Conservation (phyloP, 768 basidiomycete genomes). For the Suillus cothurnatus region DNA sequence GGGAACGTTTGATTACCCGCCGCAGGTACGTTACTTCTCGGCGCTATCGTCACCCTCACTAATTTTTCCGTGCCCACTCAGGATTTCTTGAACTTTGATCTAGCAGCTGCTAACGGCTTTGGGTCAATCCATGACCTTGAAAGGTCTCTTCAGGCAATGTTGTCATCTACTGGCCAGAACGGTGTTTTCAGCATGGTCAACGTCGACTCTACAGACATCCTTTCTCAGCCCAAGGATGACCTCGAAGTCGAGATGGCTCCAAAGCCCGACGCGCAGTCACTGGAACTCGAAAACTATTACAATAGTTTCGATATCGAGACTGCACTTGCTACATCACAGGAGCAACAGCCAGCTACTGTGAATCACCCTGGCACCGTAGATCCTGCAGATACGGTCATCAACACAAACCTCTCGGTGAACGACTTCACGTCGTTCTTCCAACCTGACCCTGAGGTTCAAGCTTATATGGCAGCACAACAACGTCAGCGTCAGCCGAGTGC, state of each 20-base stretch:
- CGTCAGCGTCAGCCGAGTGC: conserved; percentile 20
- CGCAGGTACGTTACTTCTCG: conserved; percentile 16
- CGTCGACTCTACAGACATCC: conserved; percentile 33
- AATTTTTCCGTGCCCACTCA: not conserved
- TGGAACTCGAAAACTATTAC: conserved; percentile 23
- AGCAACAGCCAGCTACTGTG: not conserved
- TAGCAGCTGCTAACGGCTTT: conserved; percentile 16
- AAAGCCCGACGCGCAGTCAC: not conserved
- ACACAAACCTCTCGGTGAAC: conserved; percentile 1
- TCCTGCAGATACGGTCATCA: conserved; percentile 13
- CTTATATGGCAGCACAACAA: conserved; percentile 16
- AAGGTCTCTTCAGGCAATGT: conserved; percentile 28
- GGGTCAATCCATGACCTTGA: conserved; percentile 2
- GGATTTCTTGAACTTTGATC: conserved; percentile 17
- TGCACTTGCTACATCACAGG: not conserved
- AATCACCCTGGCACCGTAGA: not conserved
- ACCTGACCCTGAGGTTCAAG: conserved; percentile 14
- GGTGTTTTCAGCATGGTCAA: conserved; percentile 39
- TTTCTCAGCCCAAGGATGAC: conserved; percentile 38
- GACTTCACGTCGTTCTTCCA: conserved; percentile 28
- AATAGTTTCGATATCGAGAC: conserved; percentile 23
- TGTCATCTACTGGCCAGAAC: conserved; percentile 35
- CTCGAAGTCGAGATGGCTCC: conserved; percentile 36
- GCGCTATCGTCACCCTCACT: not conserved
- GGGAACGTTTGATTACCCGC: conserved; percentile 8